These are phyloP conservation scores for button mushroom (Agaricus bisporus) DNA, from an alignment of 768 basidiomycete genomes.

Conservation along the genomic window DNA sequence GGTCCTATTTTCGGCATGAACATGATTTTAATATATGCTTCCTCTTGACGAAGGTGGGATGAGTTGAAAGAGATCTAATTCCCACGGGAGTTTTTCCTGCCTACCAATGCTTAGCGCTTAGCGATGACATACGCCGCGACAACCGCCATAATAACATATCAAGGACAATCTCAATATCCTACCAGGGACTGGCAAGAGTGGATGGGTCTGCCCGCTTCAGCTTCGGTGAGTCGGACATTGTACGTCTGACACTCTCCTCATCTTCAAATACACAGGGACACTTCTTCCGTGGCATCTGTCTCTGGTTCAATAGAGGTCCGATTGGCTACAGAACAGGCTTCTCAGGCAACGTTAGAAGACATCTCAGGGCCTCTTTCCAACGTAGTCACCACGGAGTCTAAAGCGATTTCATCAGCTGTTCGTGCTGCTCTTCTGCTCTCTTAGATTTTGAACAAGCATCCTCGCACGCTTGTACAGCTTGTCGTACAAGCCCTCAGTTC, in stretches of 20 bases:
- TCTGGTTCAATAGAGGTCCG: constrained; percentile 81
- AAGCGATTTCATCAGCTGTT: constrained; percentile 48
- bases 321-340: constrained; percentile 60
- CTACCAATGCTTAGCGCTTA: too few species aligned
- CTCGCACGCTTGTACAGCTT: constrained; percentile 72
- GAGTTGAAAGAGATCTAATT: too few species aligned
- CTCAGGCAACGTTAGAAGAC: constrained; percentile 72
- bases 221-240: constrained; percentile 38
- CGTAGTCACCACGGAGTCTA: constrained; percentile 65
- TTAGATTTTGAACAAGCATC: constrained; percentile 60
- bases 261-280: constrained; percentile 22
- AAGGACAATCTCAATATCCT: constrained; percentile 37
- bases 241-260: constrained; percentile 8
- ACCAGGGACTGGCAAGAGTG: constrained; percentile 59
- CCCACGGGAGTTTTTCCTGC: background rate
- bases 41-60: too few species aligned
- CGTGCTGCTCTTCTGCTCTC: constrained; percentile 53
- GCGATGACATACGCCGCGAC: constrained; percentile 24
- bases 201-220: constrained; percentile 74
- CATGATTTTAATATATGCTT: too few species aligned
- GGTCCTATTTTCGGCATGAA: too few species aligned
- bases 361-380: constrained; percentile 62
- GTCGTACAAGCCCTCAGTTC: constrained; percentile 57
- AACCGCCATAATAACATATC: constrained; percentile 27
- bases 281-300: constrained; percentile 57